Base-by-base conservation (phyloP, 192 early-diverging fungal genomes). In the Dispira parvispora region DNA sequence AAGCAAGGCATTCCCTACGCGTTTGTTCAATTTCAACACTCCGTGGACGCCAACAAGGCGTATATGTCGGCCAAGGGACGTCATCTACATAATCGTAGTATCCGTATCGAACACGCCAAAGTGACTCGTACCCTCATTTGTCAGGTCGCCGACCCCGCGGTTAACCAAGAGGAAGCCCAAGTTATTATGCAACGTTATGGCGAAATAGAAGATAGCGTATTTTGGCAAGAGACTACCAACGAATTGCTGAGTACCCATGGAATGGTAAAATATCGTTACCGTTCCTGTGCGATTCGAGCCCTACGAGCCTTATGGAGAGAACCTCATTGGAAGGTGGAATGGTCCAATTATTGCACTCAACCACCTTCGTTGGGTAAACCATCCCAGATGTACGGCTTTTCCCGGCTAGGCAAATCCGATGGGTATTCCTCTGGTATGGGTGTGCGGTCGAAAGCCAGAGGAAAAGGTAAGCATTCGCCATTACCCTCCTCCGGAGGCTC, bases 91-190 rank as follows among this genome's bases (percentile, higher is more conserved):
- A 28, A 55, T 21, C 53, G 53, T 26, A 14, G 28, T 25, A 25
- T 55, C 25, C 53, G 53, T 27, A 55, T 55, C 53, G 53, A 55
- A 9, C 53, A 28, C 14, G 53, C 53, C 53, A 55, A 55, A 28
- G 53, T 55, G 20, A 55, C 21, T 9, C 53, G 53, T 13, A 55
- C 53, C 53, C 53, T 55, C 18, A 55, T 55, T 55, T 55, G 53
- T 26, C 53, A 55, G 20, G 20, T 55, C 3, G 2, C 13, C 25
- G 53, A 55, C 3, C 18, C 53, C 28, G 25, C 16, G 3, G 20
- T 23, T 28, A 55, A 21, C 28, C 13, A 55, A 25, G 53, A 26
- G 21, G 53, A 3, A 14, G 11, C 12, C 53, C 16, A 25, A 14
- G 8, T 0, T 28, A 18, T 28, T 3, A 21, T 55, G 25, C 11